Evolutionary conservation across 306 rosid species (phyloP), one percentile per base, ranked within the genome.

Genomic region (Ammopiptanthus mongolicus): DNA sequence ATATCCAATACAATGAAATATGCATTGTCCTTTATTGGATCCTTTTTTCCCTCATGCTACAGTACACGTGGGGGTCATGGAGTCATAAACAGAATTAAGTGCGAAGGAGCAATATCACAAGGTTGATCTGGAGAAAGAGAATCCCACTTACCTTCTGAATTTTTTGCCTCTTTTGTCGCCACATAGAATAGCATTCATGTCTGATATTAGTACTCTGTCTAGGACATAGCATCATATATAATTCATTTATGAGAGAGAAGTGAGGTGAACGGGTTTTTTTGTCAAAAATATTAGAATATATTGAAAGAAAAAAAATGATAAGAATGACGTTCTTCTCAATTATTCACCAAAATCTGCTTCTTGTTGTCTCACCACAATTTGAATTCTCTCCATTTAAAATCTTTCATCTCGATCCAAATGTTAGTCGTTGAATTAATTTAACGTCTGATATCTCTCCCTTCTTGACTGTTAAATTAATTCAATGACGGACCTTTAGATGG

Each of bases 51-150:
- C 37, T 69, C 64, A 66, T 67, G 55, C 7, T 51, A 50, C 73
- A 72, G 74, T 77, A 39, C n/a, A 39, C 13, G 14, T 41, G 69
- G 79, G 83, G 85, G 77, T 36, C 83, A 74, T 78, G 81, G 74
- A 72, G 58, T 70, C 78, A 77, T 63, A 88, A 78, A 31, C 25
- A 71, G 78, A 78, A 73, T 74, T 65, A 75, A 78, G 83, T 81
- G 86, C 74, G 17, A 71, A 44, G 48, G 80, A 81, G 82, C 47
- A 82, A 83, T 50, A 22, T 83, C 87, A 79, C 83, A 75, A 78
- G 83, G 67, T 64, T 73, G 80, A 75, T 31, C 65, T 76, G 36
- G 78, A 29, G 79, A 65, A 58, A 85, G 78, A 70, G 86, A 82
- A 84, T 75, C 80, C 78, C 70, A 74, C 41, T 77, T 44, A 19